These are phyloP conservation scores for Hyaloscypha bicolor DNA, from an alignment of 495 filamentous ascomycete species.

Conservation along the genomic window DNA sequence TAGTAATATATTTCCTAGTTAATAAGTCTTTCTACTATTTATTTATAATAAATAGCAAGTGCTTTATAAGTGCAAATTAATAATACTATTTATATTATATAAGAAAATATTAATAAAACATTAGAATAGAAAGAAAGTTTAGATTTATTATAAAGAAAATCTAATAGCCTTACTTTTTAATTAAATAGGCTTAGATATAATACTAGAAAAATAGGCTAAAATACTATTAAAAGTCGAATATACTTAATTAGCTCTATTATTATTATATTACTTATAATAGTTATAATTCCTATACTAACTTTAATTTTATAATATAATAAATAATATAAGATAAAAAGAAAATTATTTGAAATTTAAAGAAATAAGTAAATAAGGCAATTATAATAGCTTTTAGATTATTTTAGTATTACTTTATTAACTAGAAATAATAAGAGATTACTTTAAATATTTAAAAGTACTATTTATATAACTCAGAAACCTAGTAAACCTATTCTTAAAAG, in stretches of 20 bases:
- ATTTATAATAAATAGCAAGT: constrained; percentile 13
- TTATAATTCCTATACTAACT: constrained; percentile 8
- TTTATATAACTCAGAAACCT: no score
- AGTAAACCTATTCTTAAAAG: no score
- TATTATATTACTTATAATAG: constrained; percentile 9
- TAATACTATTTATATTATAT: constrained; percentile 14
- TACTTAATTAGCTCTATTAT: constrained; percentile 11
- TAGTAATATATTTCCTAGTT: not conserved
- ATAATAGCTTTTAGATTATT: no score
- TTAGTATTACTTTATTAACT: no score
- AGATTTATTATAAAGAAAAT: constrained; percentile 15
- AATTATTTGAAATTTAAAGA: not conserved
- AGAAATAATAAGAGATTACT: no score
- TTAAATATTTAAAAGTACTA: no score
- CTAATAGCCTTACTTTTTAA: not conserved
- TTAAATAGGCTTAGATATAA: constrained; percentile 1
- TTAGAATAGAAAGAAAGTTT: constrained; percentile 11
- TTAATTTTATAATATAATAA: constrained; percentile 5
- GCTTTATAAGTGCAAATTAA: constrained; percentile 7
- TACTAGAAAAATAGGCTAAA: constrained; percentile 6
- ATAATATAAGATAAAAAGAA: not conserved
- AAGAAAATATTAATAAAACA: constrained; percentile 18
- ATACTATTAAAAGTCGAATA: constrained; percentile 10
- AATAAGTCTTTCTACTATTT: not conserved
- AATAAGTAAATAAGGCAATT: no score